Percentiles rank a stretch among this genome's conserved stretches.
These are phyloP conservation scores for Wickerhamomyces hampshirensis DNA, from an alignment of 805 yeast species.

Conservation along the genomic window DNA sequence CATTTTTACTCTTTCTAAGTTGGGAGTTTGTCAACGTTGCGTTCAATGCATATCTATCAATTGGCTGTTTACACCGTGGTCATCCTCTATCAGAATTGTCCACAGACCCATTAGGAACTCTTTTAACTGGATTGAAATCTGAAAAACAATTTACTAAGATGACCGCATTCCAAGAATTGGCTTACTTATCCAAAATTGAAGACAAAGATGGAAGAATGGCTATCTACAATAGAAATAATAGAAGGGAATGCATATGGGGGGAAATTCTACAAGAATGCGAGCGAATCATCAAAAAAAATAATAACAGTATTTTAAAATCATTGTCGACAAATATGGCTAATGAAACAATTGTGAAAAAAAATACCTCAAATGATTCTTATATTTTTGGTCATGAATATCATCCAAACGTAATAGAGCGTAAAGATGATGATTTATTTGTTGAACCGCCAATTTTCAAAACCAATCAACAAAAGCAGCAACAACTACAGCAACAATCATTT, in stretches of 20 bases:
- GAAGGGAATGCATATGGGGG: conserved; percentile 49
- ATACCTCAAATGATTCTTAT: conserved; percentile 13
- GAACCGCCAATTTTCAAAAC: conserved; percentile 6
- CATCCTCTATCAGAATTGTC: conserved; percentile 56
- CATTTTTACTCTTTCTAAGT: conserved; percentile 32
- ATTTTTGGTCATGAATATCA: conserved; percentile 33
- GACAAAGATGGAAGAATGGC: conserved; percentile 44
- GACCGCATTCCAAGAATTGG: conserved; percentile 74
- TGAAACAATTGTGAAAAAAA: conserved; percentile 17
- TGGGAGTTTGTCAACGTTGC: conserved; percentile 58
- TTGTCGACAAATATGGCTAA: conserved; percentile 3
- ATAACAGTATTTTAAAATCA: conserved; percentile 32
- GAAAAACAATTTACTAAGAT: conserved; percentile 44
- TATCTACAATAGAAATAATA: conserved; percentile 47
- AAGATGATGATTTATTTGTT: conserved; percentile 12
- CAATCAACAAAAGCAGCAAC: not conserved
- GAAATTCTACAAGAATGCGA: conserved; percentile 57
- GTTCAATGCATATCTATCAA: conserved; percentile 60
- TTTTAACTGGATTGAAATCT: conserved; percentile 59
- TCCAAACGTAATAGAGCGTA: conserved; percentile 7
- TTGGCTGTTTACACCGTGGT: conserved; percentile 68
- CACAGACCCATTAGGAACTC: conserved; percentile 57
- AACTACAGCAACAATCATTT: conserved; percentile 9
- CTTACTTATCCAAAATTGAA: conserved; percentile 51
- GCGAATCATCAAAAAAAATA: conserved; percentile 45